These are phyloP conservation scores for Chytriomyces confervae DNA, from an alignment of 192 early-diverging fungal genomes.

Conservation along the genomic window DNA sequence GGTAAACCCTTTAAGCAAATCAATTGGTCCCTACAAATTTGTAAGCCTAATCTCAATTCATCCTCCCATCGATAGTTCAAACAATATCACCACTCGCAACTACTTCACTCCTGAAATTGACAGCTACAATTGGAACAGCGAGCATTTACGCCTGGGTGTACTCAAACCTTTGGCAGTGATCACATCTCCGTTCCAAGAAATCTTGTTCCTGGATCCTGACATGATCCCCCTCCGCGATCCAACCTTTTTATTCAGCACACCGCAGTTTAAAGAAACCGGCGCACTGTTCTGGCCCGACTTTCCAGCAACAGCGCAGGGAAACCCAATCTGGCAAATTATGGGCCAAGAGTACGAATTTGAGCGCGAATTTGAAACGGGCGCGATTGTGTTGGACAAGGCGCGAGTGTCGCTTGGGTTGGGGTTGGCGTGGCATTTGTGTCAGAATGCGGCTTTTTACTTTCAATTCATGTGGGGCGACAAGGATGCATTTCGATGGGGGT, in stretches of 20 bases:
- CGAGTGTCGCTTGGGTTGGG: conserved; percentile 1
- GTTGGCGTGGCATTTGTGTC: conserved; percentile 18
- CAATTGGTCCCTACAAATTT: neutral
- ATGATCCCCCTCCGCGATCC: conserved; percentile 48
- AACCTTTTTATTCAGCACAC: conserved; percentile 47
- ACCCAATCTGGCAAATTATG: conserved; percentile 23
- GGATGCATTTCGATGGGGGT: conserved; percentile 45
- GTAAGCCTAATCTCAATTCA: neutral
- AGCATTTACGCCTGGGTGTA: conserved; percentile 7
- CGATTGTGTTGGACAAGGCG: conserved; percentile 32
- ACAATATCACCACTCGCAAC: neutral
- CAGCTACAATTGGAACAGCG: neutral
- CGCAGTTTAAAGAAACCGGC: conserved; percentile 43
- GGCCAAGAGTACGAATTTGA: conserved; percentile 15
- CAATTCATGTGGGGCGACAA: conserved; percentile 41
- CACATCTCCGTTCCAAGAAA: conserved; percentile 42
- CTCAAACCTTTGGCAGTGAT: conserved; percentile 23
- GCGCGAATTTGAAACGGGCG: conserved; percentile 34
- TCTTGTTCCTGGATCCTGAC: conserved; percentile 57
- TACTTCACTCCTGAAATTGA: neutral
- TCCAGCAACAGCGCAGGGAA: neutral
- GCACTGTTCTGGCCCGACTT: conserved; percentile 55
- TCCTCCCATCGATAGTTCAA: neutral
- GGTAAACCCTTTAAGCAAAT: neutral
- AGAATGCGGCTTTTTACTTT: conserved; percentile 23